These are phyloP conservation scores for Fusarium sp. DNA, from an alignment of 2,329 filamentous ascomycete genomes.

Conservation along the genomic window DNA sequence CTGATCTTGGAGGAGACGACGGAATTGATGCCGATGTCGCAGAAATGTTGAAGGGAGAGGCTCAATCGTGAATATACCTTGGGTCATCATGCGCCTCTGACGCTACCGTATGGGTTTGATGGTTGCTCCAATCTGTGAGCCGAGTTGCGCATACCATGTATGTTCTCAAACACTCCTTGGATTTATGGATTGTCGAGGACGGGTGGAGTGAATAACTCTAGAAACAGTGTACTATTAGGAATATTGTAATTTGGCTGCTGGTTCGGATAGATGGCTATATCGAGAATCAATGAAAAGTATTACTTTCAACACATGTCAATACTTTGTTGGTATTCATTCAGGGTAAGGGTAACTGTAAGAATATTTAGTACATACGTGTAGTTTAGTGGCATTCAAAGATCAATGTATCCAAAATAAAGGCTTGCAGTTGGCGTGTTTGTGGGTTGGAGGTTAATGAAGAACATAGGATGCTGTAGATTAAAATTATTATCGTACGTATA, in stretches of 20 bases:
- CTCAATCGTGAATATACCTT: constrained; percentile 22
- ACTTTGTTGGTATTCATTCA: too few relatives aligned
- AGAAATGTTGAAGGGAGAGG: constrained; percentile 60
- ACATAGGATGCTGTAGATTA: not conserved
- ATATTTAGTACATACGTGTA: too few relatives aligned
- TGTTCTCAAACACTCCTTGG: not conserved
- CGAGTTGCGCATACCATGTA: not conserved
- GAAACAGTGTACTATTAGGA: not conserved
- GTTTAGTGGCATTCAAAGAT: too few relatives aligned
- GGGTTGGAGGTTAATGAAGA: not conserved
- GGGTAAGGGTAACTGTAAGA: too few relatives aligned
- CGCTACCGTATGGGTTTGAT: too few relatives aligned
- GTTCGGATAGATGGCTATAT: not conserved
- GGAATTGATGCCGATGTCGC: constrained; percentile 69
- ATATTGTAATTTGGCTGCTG: not conserved
- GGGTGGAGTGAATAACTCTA: not conserved
- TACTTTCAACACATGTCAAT: too few relatives aligned
- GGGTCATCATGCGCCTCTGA: not conserved
- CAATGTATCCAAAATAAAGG: too few relatives aligned
- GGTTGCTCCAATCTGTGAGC: not conserved
- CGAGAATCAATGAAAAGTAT: not conserved
- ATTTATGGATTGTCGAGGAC: not conserved
- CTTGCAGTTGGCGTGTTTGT: not conserved
- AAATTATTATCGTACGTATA: not conserved
- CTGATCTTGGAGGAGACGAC: constrained; percentile 66